A percentile compares a stretch with the other conserved stretches of the same genome.
Evolutionary conservation across 805 yeast genomes (phyloP).

Genomic region (Barnettozyma vustinii): DNA sequence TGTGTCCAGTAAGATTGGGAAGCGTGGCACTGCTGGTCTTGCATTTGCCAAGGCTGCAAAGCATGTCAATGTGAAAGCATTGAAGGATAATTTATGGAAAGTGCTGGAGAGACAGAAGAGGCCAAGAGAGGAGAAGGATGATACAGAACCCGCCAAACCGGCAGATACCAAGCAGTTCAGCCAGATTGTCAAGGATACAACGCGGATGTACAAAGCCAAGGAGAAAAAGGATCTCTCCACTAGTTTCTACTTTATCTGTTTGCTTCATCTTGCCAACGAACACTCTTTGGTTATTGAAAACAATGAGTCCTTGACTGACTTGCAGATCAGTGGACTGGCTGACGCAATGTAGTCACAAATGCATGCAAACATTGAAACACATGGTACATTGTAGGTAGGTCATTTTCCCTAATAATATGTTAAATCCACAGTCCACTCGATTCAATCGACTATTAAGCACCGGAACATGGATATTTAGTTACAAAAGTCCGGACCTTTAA

Average conservation of each 20-base stretch:
- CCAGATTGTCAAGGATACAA: slow-evolving; percentile 44
- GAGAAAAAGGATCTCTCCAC: slow-evolving; percentile 69
- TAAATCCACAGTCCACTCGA: too few relatives aligned
- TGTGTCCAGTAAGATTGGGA: slow-evolving; percentile 23
- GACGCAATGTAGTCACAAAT: neutral
- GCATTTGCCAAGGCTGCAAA: slow-evolving; percentile 59
- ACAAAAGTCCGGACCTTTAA: too few relatives aligned
- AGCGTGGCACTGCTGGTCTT: slow-evolving; percentile 40
- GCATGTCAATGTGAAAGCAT: slow-evolving; percentile 64
- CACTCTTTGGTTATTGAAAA: slow-evolving; percentile 53
- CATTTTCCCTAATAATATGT: too few relatives aligned
- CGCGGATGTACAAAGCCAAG: slow-evolving; percentile 47
- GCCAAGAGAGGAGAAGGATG: neutral
- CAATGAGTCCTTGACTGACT: slow-evolving; percentile 16
- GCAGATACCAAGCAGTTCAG: slow-evolving; percentile 30
- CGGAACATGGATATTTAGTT: too few relatives aligned
- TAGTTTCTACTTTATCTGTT: slow-evolving; percentile 78
- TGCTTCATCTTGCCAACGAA: slow-evolving; percentile 83
- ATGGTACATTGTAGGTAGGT: too few relatives aligned
- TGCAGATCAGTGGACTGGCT: slow-evolving; percentile 9
- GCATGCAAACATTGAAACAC: too few relatives aligned
- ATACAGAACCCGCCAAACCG: neutral
- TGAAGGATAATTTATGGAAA: slow-evolving; percentile 76
- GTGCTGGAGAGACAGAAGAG: slow-evolving; percentile 30
- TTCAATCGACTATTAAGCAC: too few relatives aligned